A percentile compares a stretch with the other conserved stretches of the same genome.
Conservation (phyloP, 306 rosid genomes). For the Prunus mume region DNA sequence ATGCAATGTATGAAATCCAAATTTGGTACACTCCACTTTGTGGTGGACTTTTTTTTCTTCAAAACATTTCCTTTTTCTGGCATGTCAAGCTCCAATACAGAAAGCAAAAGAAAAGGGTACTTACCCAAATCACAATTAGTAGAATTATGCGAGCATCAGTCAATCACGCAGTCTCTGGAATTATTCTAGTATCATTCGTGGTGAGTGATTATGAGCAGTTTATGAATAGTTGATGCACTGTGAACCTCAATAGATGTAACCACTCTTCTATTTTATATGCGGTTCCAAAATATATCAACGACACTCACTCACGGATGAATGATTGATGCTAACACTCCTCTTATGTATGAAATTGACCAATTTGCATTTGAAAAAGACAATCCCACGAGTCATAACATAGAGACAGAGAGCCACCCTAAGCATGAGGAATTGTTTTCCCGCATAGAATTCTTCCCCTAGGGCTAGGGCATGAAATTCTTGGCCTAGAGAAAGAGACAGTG, state of each 20-base stretch:
- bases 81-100: background rate
- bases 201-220: too few relatives aligned
- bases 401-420: background rate
- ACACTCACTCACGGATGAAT: too few relatives aligned
- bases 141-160: too few relatives aligned
- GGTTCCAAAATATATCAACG: too few relatives aligned
- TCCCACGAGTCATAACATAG: background rate
- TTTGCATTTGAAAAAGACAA: background rate
- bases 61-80: background rate
- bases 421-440: background rate
- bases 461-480: background rate
- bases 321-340: too few relatives aligned
- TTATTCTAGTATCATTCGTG: too few relatives aligned
- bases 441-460: background rate
- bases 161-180: too few relatives aligned
- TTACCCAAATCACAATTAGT: background rate
- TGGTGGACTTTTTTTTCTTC: too few relatives aligned
- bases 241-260: too few relatives aligned
- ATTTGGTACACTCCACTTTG: background rate
- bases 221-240: too few relatives aligned
- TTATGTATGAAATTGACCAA: background rate
- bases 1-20: background rate
- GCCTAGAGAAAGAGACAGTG: slow-evolving; percentile 15
- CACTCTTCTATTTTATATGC: too few relatives aligned
- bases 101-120: background rate